Conservation (phyloP, 2,329 filamentous ascomycete genomes). For the Xylaria sp. region DNA sequence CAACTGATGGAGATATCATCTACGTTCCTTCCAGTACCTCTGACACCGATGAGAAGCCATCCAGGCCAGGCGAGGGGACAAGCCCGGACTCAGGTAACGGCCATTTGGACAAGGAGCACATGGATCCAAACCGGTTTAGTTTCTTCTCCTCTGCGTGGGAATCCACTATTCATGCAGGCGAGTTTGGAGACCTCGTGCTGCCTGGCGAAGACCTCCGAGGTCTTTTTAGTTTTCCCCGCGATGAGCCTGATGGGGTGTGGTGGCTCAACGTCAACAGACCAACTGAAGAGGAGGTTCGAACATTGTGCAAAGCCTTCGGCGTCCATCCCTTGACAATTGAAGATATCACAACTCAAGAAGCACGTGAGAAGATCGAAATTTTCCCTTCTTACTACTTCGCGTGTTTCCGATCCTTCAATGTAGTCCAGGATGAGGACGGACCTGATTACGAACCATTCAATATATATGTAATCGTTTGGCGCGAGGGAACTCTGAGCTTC, state of each 20-base stretch:
- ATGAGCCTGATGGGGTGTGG: constrained; percentile 85
- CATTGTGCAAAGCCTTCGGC: constrained; percentile 92
- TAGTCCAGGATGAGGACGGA: constrained; percentile 79
- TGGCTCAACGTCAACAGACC: constrained; percentile 96
- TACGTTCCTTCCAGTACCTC: constrained; percentile 62
- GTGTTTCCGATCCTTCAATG: constrained; percentile 91
- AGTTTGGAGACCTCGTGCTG: constrained; percentile 87
- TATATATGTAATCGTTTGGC: constrained; percentile 96
- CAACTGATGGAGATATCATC: constrained; percentile 66
- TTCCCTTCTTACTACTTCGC: constrained; percentile 99
- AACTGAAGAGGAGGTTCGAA: constrained; percentile 85
- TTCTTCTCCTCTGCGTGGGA: constrained; percentile 97
- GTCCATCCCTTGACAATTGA: constrained; percentile 96
- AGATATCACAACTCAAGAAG: constrained; percentile 94
- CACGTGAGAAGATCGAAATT: constrained; percentile 97
- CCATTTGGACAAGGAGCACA: constrained; percentile 52
- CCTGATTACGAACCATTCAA: constrained; percentile 94
- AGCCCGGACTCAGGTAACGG: constrained; percentile 24
- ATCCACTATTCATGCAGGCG: constrained; percentile 89
- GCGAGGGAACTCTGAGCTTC: constrained; percentile 93
- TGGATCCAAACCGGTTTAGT: constrained; percentile 84
- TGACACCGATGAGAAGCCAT: constrained; percentile 59
- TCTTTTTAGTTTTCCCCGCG: constrained; percentile 76
- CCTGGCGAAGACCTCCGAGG: constrained; percentile 90
- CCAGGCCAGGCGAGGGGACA: constrained; percentile 45